phyloP scores from a whole-genome alignment of 2,329 filamentous ascomycete species.

The Fusarium caatingaense region DNA sequence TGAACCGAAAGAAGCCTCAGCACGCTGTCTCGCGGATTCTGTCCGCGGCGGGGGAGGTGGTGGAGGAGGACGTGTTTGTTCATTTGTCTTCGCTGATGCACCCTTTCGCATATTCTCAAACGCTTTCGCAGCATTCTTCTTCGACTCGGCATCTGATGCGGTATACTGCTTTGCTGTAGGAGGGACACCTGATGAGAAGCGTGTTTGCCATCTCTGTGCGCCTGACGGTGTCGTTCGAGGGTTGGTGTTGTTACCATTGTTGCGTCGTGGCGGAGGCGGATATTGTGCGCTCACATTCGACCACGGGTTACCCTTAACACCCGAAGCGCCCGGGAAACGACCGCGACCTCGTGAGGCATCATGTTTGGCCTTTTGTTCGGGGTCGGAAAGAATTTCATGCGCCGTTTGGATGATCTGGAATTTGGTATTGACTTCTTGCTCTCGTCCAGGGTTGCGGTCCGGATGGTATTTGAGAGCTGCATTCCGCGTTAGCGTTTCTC shows the following conservation, averaged over 20 bases:
- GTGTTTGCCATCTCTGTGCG: slow-evolving; percentile 58
- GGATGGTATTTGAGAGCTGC: slow-evolving; percentile 87
- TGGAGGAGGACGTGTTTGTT: slow-evolving; percentile 47
- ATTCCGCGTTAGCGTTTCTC: slow-evolving; percentile 41
- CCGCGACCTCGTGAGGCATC: slow-evolving; percentile 59
- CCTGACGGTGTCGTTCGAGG: slow-evolving; percentile 48
- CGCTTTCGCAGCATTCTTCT: slow-evolving; percentile 56
- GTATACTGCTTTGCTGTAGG: slow-evolving; percentile 57
- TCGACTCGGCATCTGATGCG: slow-evolving; percentile 51
- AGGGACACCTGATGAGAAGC: slow-evolving; percentile 56
- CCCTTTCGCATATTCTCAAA: slow-evolving; percentile 59
- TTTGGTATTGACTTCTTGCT: slow-evolving; percentile 81
- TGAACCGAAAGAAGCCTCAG: slow-evolving; percentile 66
- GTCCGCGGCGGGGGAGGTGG: slow-evolving; percentile 60
- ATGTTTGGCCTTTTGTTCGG: slow-evolving; percentile 63
- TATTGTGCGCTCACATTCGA: slow-evolving; percentile 61
- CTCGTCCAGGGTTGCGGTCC: slow-evolving; percentile 86
- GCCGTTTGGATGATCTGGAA: slow-evolving; percentile 90
- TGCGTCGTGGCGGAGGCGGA: slow-evolving; percentile 61
- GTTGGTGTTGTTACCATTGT: slow-evolving; percentile 25
- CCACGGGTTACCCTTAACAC: slow-evolving; percentile 69
- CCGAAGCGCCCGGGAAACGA: slow-evolving; percentile 62
- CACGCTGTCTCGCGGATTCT: slow-evolving; percentile 64
- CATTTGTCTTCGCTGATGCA: slow-evolving; percentile 45
- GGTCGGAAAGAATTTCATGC: slow-evolving; percentile 76